These are phyloP conservation scores for Verticillium dahliae DNA, from an alignment of 2,329 filamentous ascomycete species.

Conservation along the genomic window DNA sequence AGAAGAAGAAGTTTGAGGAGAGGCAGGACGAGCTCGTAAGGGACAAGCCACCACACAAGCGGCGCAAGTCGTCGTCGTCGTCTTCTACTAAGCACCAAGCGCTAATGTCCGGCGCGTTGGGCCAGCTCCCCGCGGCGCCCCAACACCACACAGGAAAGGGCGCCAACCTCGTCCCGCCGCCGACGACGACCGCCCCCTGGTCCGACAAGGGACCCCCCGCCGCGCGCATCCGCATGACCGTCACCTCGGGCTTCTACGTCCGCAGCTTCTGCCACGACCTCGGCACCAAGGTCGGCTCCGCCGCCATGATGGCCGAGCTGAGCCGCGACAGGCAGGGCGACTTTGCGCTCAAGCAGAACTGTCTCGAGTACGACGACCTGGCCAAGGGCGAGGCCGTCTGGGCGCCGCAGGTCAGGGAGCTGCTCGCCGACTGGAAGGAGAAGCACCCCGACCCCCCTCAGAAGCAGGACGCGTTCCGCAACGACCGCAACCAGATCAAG, in stretches of 20 bases:
- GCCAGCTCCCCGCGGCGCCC: constrained; percentile 38
- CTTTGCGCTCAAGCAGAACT: constrained; percentile 65
- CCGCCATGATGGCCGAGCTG: constrained; percentile 80
- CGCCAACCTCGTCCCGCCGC: constrained; percentile 46
- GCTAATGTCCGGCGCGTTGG: constrained; percentile 53
- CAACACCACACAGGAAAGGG: constrained; percentile 29
- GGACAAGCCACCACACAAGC: constrained; percentile 36
- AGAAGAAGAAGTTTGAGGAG: constrained; percentile 53
- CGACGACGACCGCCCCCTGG: constrained; percentile 48
- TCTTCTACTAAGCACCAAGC: constrained; percentile 21
- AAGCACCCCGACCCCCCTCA: constrained; percentile 17
- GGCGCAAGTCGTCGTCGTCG: constrained; percentile 17
- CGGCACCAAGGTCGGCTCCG: constrained; percentile 72
- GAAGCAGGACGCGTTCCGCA: constrained; percentile 10
- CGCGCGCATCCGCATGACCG: constrained; percentile 79
- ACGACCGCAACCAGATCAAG: constrained; percentile 5
- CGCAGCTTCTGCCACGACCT: constrained; percentile 90
- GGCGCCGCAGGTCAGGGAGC: constrained; percentile 62
- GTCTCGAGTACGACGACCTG: constrained; percentile 73
- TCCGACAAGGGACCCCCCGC: constrained; percentile 64
- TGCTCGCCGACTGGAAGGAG: constrained; percentile 35
- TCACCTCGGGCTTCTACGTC: constrained; percentile 95
- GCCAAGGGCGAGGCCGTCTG: constrained; percentile 72
- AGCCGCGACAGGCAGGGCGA: constrained; percentile 75
- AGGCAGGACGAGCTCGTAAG: constrained; percentile 50